Base-by-base conservation (phyloP, 495 filamentous ascomycete genomes). In the Pseudotulostoma volvatum region DNA sequence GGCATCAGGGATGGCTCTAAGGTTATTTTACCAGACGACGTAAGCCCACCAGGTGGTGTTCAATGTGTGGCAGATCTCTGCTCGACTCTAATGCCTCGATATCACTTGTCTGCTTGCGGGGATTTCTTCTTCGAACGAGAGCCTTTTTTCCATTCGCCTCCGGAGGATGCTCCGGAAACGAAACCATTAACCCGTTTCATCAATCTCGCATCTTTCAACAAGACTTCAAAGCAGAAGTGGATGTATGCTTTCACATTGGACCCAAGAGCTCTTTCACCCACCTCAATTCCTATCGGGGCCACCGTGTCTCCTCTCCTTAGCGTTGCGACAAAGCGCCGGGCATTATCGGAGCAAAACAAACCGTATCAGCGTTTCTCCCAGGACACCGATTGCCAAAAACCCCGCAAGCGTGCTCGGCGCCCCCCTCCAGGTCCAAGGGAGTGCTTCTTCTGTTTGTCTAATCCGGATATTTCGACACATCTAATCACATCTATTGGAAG, bases 391-490 rank as follows among this genome's bases (percentile, higher is more conserved):
- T 44, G 52, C 30, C 45, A 59, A 25, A 60, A 63, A 16, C 55
- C 65, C n/a, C 57, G 59, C 20, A 79, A 84, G 41, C 66, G 70
- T 30, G 46, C 56, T 17, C 67, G 73, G 7, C 65, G 56, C 8
- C 65, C 70, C 7, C 81, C 80, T 1, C 76, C 81, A 3, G 74
- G 74, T 2, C 84, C 84, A 0, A 75, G 78, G 16, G 67, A 74
- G 44, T 97, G 90, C 54, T 97, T 88, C 67, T 95, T 97, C 67
- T 97, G 90, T 53, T 66, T 96, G 3, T 81, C 78, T 7, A 95
- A 90, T 52, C 73, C 77, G 13, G 77, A 76, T 38, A 58, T 92
- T 18, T 77, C 81, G 25, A 80, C 78, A 0, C 88, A 97, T 55
- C 82, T 96, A 50, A 78, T 95, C 47, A 77, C 79, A 44, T 83